Percentiles rank a stretch among this genome's conserved stretches.
phyloP scores from a whole-genome alignment of 1,284 basidiomycete species.

The Marasmius fiardii region DNA sequence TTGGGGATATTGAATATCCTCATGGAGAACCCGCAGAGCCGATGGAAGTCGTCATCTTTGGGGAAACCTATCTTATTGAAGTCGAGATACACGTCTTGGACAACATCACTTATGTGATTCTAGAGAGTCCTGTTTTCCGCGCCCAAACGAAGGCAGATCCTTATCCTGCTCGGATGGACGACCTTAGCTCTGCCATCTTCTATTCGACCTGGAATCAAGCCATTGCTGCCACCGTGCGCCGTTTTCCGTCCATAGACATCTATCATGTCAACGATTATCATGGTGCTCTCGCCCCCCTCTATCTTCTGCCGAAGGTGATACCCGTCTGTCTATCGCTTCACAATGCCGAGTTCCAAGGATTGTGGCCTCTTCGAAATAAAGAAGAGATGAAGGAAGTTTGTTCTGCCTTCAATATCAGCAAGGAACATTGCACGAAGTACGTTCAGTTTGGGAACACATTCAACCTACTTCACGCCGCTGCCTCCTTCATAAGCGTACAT shows the following conservation, averaged over 20 bases:
- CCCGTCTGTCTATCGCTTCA: slow-evolving; percentile 91
- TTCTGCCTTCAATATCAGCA: slow-evolving; percentile 93
- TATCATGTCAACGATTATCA: slow-evolving; percentile 93
- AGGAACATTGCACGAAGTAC: slow-evolving; percentile 92
- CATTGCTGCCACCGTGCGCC: slow-evolving; percentile 84
- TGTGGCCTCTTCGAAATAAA: slow-evolving; percentile 92
- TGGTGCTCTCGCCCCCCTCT: slow-evolving; percentile 85
- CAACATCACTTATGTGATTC: slow-evolving; percentile 91
- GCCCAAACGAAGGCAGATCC: slow-evolving; percentile 93
- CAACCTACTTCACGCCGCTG: slow-evolving; percentile 89
- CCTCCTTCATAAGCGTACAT: slow-evolving; percentile 87
- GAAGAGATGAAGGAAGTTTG: slow-evolving; percentile 98
- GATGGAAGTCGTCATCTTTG: slow-evolving; percentile 93
- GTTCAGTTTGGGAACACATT: slow-evolving; percentile 97
- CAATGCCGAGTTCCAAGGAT: slow-evolving; percentile 94
- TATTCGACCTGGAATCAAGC: slow-evolving; percentile 98
- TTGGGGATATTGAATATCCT: slow-evolving; percentile 89
- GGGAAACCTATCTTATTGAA: slow-evolving; percentile 91
- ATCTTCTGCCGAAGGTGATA: slow-evolving; percentile 85
- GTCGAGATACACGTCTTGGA: slow-evolving; percentile 89
- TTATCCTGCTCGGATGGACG: slow-evolving; percentile 94
- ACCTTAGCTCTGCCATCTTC: slow-evolving; percentile 91
- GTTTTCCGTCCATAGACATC: slow-evolving; percentile 83
- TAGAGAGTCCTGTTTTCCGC: slow-evolving; percentile 93
- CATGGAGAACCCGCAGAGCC: slow-evolving; percentile 87